Percentiles rank a stretch among this genome's conserved stretches.
Evolutionary conservation across 495 filamentous ascomycete genomes (phyloP).

Genomic region (Aspergillus kassunensis): DNA sequence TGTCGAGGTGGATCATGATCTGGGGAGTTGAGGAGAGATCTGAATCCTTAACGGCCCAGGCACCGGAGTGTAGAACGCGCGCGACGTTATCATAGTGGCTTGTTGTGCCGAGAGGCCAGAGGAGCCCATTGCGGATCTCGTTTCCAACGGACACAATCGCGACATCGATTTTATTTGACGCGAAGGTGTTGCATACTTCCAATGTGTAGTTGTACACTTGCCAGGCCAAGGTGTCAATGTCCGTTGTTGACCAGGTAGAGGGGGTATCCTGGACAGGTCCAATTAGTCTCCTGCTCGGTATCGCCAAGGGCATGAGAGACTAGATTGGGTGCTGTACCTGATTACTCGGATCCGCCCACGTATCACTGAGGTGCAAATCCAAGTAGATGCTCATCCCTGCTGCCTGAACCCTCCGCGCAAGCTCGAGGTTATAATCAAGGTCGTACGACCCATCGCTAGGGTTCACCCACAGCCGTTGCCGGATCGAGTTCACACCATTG

Average conservation of each 20-base stretch:
- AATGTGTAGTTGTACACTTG: conserved; percentile 65
- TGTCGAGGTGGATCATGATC: conserved; percentile 67
- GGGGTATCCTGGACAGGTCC: conserved; percentile 46
- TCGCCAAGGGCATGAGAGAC: not conserved
- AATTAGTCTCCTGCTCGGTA: not conserved
- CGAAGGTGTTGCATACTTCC: conserved; percentile 56
- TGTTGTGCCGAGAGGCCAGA: conserved; percentile 58
- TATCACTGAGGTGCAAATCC: conserved; percentile 69
- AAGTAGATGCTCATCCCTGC: conserved; percentile 62
- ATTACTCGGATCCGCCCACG: conserved; percentile 50
- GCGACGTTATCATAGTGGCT: conserved; percentile 56
- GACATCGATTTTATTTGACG: conserved; percentile 48
- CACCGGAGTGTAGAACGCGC: conserved; percentile 56
- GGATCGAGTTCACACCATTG: conserved; percentile 65
- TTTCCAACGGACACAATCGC: conserved; percentile 66
- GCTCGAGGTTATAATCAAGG: conserved; percentile 63
- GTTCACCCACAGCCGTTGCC: conserved; percentile 72
- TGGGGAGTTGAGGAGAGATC: conserved; percentile 50
- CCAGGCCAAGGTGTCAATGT: conserved; percentile 54
- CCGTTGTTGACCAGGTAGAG: conserved; percentile 55
- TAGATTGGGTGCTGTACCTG: conserved; percentile 27
- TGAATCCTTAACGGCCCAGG: conserved; percentile 59
- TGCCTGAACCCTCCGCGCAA: conserved; percentile 61
- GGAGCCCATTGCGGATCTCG: conserved; percentile 60
- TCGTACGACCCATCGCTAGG: conserved; percentile 67